Evolutionary conservation across 2,329 filamentous ascomycete species (phyloP).

Genomic region (Calonectria montana): DNA sequence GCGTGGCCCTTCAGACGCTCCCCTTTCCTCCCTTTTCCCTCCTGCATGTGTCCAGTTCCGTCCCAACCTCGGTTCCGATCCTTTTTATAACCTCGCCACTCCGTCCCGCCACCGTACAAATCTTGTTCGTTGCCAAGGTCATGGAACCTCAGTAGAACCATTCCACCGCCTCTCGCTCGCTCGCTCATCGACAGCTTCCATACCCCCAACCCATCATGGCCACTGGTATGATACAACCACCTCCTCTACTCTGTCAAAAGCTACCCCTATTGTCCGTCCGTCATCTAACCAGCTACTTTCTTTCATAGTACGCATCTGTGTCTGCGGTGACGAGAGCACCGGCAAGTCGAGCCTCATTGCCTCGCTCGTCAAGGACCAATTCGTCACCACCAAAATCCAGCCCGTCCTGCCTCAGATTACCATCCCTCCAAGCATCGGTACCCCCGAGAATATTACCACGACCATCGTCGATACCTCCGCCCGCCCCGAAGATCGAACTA

Average conservation of each 20-base stretch:
- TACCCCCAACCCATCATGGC: constrained; percentile 36
- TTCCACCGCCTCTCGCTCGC: constrained; percentile 20
- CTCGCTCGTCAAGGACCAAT: constrained; percentile 96
- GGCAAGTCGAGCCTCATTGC: constrained; percentile 95
- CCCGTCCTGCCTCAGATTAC: constrained; percentile 94
- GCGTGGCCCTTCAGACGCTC: constrained; percentile 4
- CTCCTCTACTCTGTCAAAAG: neutral
- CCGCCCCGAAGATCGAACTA: constrained; percentile 90
- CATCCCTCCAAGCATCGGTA: constrained; percentile 91
- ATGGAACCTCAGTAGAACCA: constrained; percentile 35
- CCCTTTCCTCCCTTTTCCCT: constrained; percentile 14
- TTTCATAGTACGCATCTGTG: constrained; percentile 82
- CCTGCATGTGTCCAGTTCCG: constrained; percentile 8
- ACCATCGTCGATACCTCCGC: constrained; percentile 98
- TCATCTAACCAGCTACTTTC: constrained; percentile 32
- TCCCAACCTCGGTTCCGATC: neutral
- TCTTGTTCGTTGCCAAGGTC: constrained; percentile 23
- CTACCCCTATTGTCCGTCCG: neutral
- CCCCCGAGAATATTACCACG: constrained; percentile 95
- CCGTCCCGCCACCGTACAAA: constrained; percentile 12
- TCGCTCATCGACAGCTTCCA: constrained; percentile 4
- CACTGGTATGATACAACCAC: constrained; percentile 34
- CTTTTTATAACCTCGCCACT: neutral
- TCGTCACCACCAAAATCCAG: constrained; percentile 95
- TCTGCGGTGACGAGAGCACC: constrained; percentile 96